Conservation (phyloP, 805 yeast genomes). For the Ogataea henricii region DNA sequence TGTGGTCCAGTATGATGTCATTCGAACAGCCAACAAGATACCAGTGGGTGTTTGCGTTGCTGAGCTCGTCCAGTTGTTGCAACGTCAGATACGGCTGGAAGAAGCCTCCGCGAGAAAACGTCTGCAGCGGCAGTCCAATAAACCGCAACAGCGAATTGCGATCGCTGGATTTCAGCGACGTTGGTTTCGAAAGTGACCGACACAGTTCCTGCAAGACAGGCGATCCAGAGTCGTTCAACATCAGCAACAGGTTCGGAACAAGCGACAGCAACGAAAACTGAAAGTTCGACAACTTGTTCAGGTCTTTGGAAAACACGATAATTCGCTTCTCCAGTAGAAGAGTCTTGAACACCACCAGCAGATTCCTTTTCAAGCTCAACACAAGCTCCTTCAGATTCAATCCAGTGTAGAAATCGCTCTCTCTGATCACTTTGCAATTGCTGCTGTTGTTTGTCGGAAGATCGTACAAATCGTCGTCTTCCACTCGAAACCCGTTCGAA, state of each 20-base stretch:
- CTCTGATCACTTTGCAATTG: constrained; percentile 40
- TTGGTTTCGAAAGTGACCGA: constrained; percentile 54
- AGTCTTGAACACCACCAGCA: constrained; percentile 72
- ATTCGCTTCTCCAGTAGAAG: constrained; percentile 73
- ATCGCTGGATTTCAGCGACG: constrained; percentile 74
- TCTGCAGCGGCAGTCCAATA: constrained; percentile 83
- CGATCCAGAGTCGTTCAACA: constrained; percentile 76
- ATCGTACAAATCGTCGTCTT: constrained; percentile 36
- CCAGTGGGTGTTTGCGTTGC: constrained; percentile 54
- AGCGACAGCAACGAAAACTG: constrained; percentile 84
- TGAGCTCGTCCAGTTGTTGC: constrained; percentile 82
- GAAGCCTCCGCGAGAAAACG: constrained; percentile 83
- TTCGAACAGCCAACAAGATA: constrained; percentile 88
- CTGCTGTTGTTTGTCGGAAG: constrained; percentile 5
- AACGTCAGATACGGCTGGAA: constrained; percentile 94
- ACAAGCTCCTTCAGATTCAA: constrained; percentile 69
- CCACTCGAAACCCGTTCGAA: constrained; percentile 27
- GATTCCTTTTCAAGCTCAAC: constrained; percentile 55
- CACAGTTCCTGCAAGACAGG: constrained; percentile 61
- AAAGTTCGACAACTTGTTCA: constrained; percentile 76
- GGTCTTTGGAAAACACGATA: constrained; percentile 74
- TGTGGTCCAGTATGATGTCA: constrained; percentile 70
- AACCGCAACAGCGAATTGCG: constrained; percentile 74
- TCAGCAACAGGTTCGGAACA: constrained; percentile 76
- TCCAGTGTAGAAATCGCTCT: constrained; percentile 70